Conservation (phyloP, 2,329 filamentous ascomycete species). For the Aspergillus pseudotamarii region DNA sequence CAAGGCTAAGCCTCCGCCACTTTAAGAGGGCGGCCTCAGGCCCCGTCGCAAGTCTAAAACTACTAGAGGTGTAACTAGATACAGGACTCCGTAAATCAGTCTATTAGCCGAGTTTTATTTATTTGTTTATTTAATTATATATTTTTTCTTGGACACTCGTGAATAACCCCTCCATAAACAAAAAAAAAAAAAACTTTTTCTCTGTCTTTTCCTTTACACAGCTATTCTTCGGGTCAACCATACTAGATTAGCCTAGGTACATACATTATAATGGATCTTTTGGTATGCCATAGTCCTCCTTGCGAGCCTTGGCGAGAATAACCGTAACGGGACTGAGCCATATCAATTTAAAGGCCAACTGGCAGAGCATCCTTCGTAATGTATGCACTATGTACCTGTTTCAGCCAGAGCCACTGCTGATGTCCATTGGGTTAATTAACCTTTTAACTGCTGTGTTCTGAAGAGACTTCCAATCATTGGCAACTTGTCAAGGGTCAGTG, state of each 20-base stretch:
- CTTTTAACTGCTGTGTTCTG: not conserved
- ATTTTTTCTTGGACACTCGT: not conserved
- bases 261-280: too few species aligned
- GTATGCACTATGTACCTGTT: not conserved
- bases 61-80: not conserved
- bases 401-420: not conserved
- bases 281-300: not conserved
- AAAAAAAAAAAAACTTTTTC: too few species aligned
- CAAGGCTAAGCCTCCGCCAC: conserved; percentile 26
- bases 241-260: too few species aligned
- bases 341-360: not conserved
- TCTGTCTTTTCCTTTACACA: too few species aligned
- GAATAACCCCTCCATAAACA: too few species aligned
- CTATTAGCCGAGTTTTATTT: not conserved
- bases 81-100: too few species aligned
- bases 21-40: conserved; percentile 5
- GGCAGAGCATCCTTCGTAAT: not conserved
- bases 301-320: not conserved
- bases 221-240: too few species aligned
- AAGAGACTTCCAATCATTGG: not conserved
- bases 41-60: not conserved
- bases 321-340: not conserved
- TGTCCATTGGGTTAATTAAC: not conserved
- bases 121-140: too few species aligned
- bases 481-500: not conserved